Base-by-base conservation (phyloP, 164 flowering plant genomes). In the Nelumbo lutea region DNA sequence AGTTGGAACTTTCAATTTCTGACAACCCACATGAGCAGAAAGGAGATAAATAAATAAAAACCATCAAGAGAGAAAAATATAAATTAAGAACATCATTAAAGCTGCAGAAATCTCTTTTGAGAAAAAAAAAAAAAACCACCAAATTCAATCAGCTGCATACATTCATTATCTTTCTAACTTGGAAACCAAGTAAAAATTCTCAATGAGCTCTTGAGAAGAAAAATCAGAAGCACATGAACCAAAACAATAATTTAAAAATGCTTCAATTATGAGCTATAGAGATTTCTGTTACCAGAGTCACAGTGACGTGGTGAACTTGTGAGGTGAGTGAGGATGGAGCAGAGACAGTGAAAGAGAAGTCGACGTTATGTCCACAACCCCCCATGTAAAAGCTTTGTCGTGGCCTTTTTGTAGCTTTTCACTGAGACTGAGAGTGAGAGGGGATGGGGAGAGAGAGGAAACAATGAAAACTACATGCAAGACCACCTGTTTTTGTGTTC, bases 351-450 rank as follows among this genome's bases (percentile, higher is more conserved):
- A 52, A 2, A 42, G 13, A 39, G 13, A 39, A 3, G 58, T 38
- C 2, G 39, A 42, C 14, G 42, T 8, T 14, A 14, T 38, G n/a
- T 39, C 68, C 61, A 4, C 13, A 3, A 41, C 52, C 62, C 52
- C 62, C 66, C 72, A 68, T 68, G 69, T 50, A 44, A 59, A 62
- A 69, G 67, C 65, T 58, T 27, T 64, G 68, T 69, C 68, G 55
- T 58, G 11, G 55, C 10, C 42, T 47, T 57, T 68, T 67, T 72
- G 66, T 66, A 66, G 70, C 42, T 44, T 42, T 42, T 2, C 3
- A 11, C 42, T 9, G 50, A 69, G 67, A 69, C 59, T 42, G 61
- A 63, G 53, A 69, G 48, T 41, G 51, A 50, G 60, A 61, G 47
- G 3, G 55, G 15, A 40, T 27, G 38, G 41, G 13, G 6, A 1